Base-by-base conservation (phyloP, 352 stramenopile species). In the Aphanomyces astaci region DNA sequence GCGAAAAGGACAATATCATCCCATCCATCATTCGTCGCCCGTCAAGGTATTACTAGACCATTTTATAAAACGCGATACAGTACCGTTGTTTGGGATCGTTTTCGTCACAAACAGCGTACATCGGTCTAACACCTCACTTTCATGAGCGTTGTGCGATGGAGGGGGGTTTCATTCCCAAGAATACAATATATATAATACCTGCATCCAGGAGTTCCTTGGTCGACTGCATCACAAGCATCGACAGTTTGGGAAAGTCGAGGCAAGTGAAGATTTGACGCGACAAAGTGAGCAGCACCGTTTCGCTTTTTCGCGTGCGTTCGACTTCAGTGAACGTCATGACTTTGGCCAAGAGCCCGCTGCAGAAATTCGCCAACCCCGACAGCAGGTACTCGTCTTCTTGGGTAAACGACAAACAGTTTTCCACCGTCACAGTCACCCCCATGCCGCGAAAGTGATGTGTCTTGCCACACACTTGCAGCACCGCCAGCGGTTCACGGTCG, bases 221-320 rank as follows among this genome's bases (percentile, higher is more conserved):
- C 25, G 87, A 90, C 33, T 89, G 68, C 54, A 92, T 92, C 32
- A 90, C 80, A 46, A 92, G 74, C 66, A 85, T 90, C 53, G 81
- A 81, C 9, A 92, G 75, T 40, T 89, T 80, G 22, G 89, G 81
- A 33, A 92, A 92, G n/a, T 83, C 80, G 17, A 92, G 62, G 46
- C 84, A 90, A 11, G 84, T 92, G 53, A 90, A 90, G 15, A 90
- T 92, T 76, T 89, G 80, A 1, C 81, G 80, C 0, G 81, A 81
- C 3, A 92, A 55, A 31, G 87, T 78, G 39, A 92, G 81, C 2
- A 92, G 75, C 27, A 81, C 89, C 60, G 89, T 81, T 71, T 92
- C 84, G 71, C 89, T 90, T 46, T 89, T 76, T 54, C 89, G 89
- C 73, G 89, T 90, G 71, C 80, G 88, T 63, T 89, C 84, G 1